phyloP scores from a whole-genome alignment of 352 stramenopile genomes.

The Phytophthora litchii region DNA sequence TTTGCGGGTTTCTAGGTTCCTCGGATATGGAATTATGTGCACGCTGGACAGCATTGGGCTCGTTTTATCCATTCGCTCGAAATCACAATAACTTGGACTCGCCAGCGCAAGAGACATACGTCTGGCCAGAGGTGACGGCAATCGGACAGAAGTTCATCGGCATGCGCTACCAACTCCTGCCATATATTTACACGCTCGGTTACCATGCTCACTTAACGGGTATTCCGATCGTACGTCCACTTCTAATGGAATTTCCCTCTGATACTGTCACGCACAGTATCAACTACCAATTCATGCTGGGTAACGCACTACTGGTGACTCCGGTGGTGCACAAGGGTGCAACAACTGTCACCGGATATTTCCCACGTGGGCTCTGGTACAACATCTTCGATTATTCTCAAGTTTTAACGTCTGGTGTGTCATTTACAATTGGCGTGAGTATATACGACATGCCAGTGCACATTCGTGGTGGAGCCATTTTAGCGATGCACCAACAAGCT shows the following conservation, averaged over 20 bases:
- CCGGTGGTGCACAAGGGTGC: constrained; percentile 61
- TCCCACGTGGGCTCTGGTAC: constrained; percentile 56
- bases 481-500: constrained; percentile 52
- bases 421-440: constrained; percentile 38
- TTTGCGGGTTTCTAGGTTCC: constrained; percentile 67
- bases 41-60: constrained; percentile 74
- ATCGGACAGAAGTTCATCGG: constrained; percentile 70
- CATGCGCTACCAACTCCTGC: constrained; percentile 77
- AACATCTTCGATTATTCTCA: constrained; percentile 59
- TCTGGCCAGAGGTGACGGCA: constrained; percentile 53
- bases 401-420: constrained; percentile 32
- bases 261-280: constrained; percentile 42
- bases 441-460: constrained; percentile 69
- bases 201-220: constrained; percentile 56
- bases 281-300: constrained; percentile 69
- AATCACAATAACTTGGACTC: constrained; percentile 80
- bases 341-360: constrained; percentile 51
- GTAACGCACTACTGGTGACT: constrained; percentile 50
- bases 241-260: constrained; percentile 72
- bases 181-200: constrained; percentile 82
- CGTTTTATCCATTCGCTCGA: constrained; percentile 80
- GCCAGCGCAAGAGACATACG: constrained; percentile 68
- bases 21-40: constrained; percentile 76
- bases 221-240: constrained; percentile 51
- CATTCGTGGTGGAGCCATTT: constrained; percentile 53